Evolutionary conservation across 495 filamentous ascomycete genomes (phyloP), one percentile per base, ranked within the genome.

Genomic region (Recurvomyces mirabilis): DNA sequence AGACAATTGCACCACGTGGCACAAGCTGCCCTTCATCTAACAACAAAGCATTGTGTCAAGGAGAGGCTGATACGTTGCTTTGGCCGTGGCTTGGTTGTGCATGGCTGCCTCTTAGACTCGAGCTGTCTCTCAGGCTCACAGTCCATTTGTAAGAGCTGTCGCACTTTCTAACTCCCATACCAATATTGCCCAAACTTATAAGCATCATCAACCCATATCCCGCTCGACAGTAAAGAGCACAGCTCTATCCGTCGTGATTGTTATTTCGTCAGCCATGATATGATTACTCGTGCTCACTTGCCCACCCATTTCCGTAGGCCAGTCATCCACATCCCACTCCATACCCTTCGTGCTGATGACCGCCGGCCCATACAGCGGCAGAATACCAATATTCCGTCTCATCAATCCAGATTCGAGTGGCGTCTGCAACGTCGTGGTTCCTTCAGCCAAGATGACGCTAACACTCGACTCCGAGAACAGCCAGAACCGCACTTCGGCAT

Each of bases 221-320:
- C 46, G 25, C 29, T 93, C 87, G 47, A 94, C 72, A 1, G 91
- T 95, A 61, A 95, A 93, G 29, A 96, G 58, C 12, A 94, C 80
- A 42, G 77, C 71, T 46, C 71, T 75, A 6, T 72, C 73, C 23
- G 83, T 78, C 55, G 74, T 61, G 3, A 84, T 61, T 40, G 69
- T 67, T 1, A 93, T 70, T 7, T 56, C 50, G 9, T 74, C 43
- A 64, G 64, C 38, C 65, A 36, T 66, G 21, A 93, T 73, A 55
- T 88, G 82, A 65, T 98, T 98, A 61, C 91, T 98, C 34, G 91
- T 96, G 55, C 87, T 94, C 48, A 98, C 63, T 54, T 81, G 75
- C 0, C 78, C 77, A 0, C 89, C 91, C 61, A 96, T 87, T 53
- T 74, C 68, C 0, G 87, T 94, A 47, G 69, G 62, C 82, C 86